Percentiles rank a stretch among this genome's conserved stretches.
phyloP scores from a whole-genome alignment of 345 rosid genomes.

The Citrus australasica region DNA sequence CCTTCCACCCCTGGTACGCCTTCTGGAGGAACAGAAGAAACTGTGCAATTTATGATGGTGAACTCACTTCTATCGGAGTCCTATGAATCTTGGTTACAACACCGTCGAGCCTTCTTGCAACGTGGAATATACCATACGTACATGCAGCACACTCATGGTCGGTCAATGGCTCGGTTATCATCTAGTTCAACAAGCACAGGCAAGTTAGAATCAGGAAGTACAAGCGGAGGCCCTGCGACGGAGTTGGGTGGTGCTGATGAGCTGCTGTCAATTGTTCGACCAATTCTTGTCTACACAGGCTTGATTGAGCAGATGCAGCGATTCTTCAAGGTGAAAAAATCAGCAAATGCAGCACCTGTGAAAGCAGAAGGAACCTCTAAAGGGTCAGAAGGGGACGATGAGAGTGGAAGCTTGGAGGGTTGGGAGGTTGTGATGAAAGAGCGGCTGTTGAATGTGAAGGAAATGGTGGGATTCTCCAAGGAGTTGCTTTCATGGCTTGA shows the following conservation, averaged over 20 bases:
- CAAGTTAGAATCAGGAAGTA: conserved; percentile 45
- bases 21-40: conserved; percentile 70
- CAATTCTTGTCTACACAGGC: conserved; percentile 87
- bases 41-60: conserved; percentile 97
- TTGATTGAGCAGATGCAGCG: conserved; percentile 90
- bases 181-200: conserved; percentile 23
- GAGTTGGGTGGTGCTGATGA: conserved; percentile 47
- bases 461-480: conserved; percentile 79
- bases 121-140: conserved; percentile 87
- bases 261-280: conserved; percentile 59
- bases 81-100: conserved; percentile 89
- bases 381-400: conserved; percentile 33
- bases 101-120: conserved; percentile 76
- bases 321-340: conserved; percentile 64
- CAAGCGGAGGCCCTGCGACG: conserved; percentile 28
- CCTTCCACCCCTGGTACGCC: conserved; percentile 52
- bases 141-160: conserved; percentile 88
- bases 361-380: conserved; percentile 43
- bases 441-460: conserved; percentile 61
- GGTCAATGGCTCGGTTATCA: conserved; percentile 38
- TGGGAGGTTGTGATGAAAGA: conserved; percentile 90
- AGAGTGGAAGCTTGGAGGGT: conserved; percentile 48
- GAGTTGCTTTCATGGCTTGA: conserved; percentile 84
- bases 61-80: conserved; percentile 88
- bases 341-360: conserved; percentile 19